Evolutionary conservation across 73 alveolate genomes (phyloP).

Genomic region (Tetrahymena malaccensis): DNA sequence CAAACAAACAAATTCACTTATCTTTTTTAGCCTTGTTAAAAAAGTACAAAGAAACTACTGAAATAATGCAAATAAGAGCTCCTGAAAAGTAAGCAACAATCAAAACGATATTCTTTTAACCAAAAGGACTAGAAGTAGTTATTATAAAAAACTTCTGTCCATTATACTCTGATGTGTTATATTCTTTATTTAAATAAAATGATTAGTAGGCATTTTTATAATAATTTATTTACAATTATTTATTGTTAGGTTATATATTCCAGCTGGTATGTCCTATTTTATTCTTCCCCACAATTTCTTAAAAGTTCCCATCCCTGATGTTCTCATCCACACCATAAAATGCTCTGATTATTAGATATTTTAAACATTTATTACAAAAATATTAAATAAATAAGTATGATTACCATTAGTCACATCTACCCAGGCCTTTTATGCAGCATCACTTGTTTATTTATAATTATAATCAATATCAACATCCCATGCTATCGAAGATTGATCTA

Average conservation of each 20-base stretch:
- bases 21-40: neutral
- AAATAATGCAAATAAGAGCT: conserved; percentile 19
- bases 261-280: conserved; percentile 45
- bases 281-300: conserved; percentile 89
- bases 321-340: conserved; percentile 93
- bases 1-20: neutral
- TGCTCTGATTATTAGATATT: conserved; percentile 42
- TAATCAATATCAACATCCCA: conserved; percentile 72
- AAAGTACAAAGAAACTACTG: neutral
- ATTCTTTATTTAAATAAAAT: neutral
- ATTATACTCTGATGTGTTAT: neutral
- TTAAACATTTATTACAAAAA: neutral
- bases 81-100: conserved; percentile 40
- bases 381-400: neutral
- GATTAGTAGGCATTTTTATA: neutral
- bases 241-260: conserved; percentile 53
- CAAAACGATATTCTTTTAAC: conserved; percentile 33
- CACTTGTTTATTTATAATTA: conserved; percentile 55
- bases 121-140: conserved; percentile 34
- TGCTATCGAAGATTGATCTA: conserved; percentile 62
- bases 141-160: conserved; percentile 7
- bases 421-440: conserved; percentile 66
- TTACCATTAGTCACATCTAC: conserved; percentile 57
- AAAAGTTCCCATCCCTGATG: conserved; percentile 82
- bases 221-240: conserved; percentile 17